These are phyloP conservation scores for Erodium trifolium DNA, from an alignment of 441 rosid genomes.

Conservation along the genomic window DNA sequence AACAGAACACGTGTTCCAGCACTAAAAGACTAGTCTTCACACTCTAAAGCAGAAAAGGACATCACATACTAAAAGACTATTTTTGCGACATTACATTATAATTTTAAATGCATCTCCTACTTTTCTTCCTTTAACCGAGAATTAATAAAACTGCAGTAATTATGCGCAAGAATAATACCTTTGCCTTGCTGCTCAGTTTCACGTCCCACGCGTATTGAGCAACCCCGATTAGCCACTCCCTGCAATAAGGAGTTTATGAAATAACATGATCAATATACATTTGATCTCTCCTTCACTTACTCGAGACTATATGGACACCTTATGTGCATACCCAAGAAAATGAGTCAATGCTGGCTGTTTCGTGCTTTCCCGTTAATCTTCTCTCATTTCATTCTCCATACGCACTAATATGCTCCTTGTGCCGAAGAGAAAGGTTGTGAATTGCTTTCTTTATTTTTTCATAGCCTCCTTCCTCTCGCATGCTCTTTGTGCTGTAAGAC, in stretches of 20 bases:
- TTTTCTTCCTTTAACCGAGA: neutral
- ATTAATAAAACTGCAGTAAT: neutral
- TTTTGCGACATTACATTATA: neutral
- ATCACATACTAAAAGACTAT: neutral
- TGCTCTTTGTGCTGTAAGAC: slow-evolving; percentile 67
- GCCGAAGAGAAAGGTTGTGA: slow-evolving; percentile 82
- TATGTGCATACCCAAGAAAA: slow-evolving; percentile 79
- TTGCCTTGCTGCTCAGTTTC: slow-evolving; percentile 85
- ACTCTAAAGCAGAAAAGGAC: neutral
- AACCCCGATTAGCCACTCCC: slow-evolving; percentile 98
- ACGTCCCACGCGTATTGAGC: slow-evolving; percentile 94
- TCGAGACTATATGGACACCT: neutral
- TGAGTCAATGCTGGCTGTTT: slow-evolving; percentile 77
- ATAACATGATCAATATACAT: slow-evolving; percentile 7
- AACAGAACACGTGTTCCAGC: neutral
- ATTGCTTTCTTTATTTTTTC: slow-evolving; percentile 88
- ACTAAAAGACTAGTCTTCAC: neutral
- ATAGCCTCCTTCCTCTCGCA: slow-evolving; percentile 91
- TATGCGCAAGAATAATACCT: slow-evolving; percentile 35
- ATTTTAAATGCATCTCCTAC: neutral
- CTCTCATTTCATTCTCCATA: slow-evolving; percentile 99
- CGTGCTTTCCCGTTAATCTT: slow-evolving; percentile 92
- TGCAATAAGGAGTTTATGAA: slow-evolving; percentile 21
- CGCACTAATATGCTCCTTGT: slow-evolving; percentile 77
- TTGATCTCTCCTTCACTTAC: neutral